Evolutionary conservation across 2,329 filamentous ascomycete genomes (phyloP), one percentile per base, ranked within the genome.

Genomic region (Aspergillus sp.): DNA sequence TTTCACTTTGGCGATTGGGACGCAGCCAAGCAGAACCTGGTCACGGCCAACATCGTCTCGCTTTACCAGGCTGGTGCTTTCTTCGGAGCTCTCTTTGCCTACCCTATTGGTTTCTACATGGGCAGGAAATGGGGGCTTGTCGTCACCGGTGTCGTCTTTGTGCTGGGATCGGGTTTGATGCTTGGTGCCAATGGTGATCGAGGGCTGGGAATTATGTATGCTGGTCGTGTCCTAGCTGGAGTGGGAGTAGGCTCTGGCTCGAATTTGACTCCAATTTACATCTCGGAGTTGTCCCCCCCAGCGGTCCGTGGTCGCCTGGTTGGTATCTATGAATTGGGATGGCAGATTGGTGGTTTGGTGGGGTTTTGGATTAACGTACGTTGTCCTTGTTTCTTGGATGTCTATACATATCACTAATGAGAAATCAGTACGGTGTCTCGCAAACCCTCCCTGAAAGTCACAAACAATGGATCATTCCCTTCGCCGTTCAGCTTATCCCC

Each of bases 11-110:
- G 64, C 2, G 58, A 66, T 2, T 77, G 82, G 67, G 26, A 46
- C 41, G 5, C 41, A 7, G 61, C 5, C 48, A 64, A 2, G 44
- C 56, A 10, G 62, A 76, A 81, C 29, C 66, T 85, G 3, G 70
- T 85, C 42, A 82, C 81, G 58, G 73, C 82, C 57, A 91, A 90
- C 64, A 88, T 90, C 51, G 86, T 89, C 44, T 88, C 83, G 28
- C 79, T 85, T 45, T 90, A 88, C 69, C 87, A 91, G 66, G 87
- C 86, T 7, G 86, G 86, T 49, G 86, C 86, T 49, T 90, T 93
- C 71, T 90, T 91, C 56, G 87, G 87, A 43, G 80, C 82, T n/a
- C 69, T 88, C 36, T 76, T 78, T 49, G 84, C 81, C 47, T 89
- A 85, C 55, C 74, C 72, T 6, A 76, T 79, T 32, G 81, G 78